Evolutionary conservation across 305 asterid species (phyloP), one percentile per base, ranked within the genome.

Genomic region (Fraxinus nigra): DNA sequence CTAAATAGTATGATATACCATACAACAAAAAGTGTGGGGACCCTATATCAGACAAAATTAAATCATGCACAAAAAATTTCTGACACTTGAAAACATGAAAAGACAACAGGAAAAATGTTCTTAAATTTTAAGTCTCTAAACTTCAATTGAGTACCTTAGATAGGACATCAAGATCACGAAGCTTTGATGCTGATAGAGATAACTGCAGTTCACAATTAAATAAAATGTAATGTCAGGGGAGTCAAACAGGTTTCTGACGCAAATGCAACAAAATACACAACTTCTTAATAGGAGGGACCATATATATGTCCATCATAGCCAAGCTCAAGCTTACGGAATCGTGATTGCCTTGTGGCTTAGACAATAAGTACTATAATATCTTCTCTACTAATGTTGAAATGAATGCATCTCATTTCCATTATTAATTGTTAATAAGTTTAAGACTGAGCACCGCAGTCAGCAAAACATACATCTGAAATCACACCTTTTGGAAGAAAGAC

Each of bases 121-220:
- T 33, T 34, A 20, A 18, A 72, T 61, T 54, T 30, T 20, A 33
- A 20, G 10, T n/a, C 7, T 38, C 76, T 70, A 75, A 70, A 80
- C 10, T 18, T 73, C 32, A 26, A 30, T 30, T 37, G 8, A 43
- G 32, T 89, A 94, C 97, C 98, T 94, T 94, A 4, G 97, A 94
- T 56, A 65, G 24, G 61, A 93, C 75, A 79, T 94, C 97, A 54
- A 72, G 85, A 85, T 93, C 98, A 51, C 74, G 87, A 56, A 94
- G 88, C 88, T 90, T 94, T 10, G 94, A 88, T 72, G 97, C 98
- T 72, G 97, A 94, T 72, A 94, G 88, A 79, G 93, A 89, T 85
- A 94, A 83, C 98, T 94, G 97, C 89, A 88, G 37, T 9, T 61
- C 83, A 63, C 82, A 82, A 82, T 56, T 10, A 85, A 79, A 77